Evolutionary conservation across 2,329 filamentous ascomycete species (phyloP), one percentile per base, ranked within the genome.

Genomic region (Truncatella angustata): DNA sequence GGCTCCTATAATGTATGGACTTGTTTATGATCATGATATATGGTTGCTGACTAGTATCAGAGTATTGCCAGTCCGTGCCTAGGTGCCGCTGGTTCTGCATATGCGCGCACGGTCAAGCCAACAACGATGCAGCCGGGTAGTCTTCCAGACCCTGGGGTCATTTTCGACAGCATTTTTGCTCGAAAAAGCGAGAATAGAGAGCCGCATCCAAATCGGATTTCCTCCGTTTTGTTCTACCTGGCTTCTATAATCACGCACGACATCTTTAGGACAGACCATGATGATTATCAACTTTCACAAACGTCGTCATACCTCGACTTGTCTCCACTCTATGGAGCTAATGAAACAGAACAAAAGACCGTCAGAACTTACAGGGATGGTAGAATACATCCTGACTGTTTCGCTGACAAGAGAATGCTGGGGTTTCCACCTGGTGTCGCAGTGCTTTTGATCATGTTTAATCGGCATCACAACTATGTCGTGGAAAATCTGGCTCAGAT

Each of bases 391-490:
- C 78, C 85, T 0, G 89, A 93, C 60, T 74, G 76, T 6, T 92
- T 88, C 58, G 82, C 86, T 3, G 87, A 91, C 62, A 84, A 85
- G 68, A 79, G 88, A 50, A 72, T 91, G 2, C 70, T 86, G 21
- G 86, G 82, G 9, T 86, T 89, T 62, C 89, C 88, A 0, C 86
- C 89, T 0, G 87, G 87, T 11, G 86, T 88, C 4, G 80, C 83
- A 51, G 84, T 89, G 4, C 62, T 92, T 3, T 70, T 92, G 24
- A 79, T 92, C 68, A 90, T 91, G 87, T 86, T 91, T 71, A 87
- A 87, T 61, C 81, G 85, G 21, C 95, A 95, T 71, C 93, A 97
- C 71, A 97, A 97, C 70, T 80, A 94, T 58, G 83, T 91, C 0
- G 91, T 89, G 1, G 81, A 85, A 50, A 87, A 93, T 55, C 74